A percentile compares a stretch with the other conserved stretches of the same genome.
Evolutionary conservation across 495 filamentous ascomycete species (phyloP).

Genomic region (Tuber calosporum): DNA sequence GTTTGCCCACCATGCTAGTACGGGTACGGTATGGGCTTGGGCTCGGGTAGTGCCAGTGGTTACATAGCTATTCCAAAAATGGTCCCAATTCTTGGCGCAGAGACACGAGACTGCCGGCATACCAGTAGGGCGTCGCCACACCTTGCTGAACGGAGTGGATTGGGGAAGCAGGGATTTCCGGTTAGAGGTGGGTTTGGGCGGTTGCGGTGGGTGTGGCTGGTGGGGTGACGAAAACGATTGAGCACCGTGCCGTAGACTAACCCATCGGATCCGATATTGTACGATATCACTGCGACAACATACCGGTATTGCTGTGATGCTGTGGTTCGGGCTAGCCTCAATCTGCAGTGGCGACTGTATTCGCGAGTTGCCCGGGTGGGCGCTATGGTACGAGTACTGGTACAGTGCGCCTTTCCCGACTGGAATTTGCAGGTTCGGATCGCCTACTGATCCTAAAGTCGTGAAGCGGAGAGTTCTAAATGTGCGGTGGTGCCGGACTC

Average conservation of each 20-base stretch:
- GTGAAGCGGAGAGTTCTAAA: neutral
- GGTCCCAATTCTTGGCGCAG: no score
- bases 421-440: neutral
- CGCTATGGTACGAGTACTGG: no score
- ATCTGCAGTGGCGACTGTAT: neutral
- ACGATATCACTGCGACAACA: neutral
- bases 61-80: no score
- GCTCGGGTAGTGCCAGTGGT: no score
- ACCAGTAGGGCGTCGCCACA: neutral
- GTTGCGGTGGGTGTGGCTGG: neutral
- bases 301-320: neutral
- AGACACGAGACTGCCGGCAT: no score
- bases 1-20: no score
- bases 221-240: neutral
- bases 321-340: neutral
- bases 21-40: no score
- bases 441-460: neutral
- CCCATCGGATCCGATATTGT: neutral
- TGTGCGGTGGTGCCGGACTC: neutral
- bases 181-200: neutral
- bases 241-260: neutral
- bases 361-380: no score
- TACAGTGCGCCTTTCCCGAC: neutral
- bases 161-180: neutral
- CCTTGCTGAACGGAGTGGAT: neutral